These are phyloP conservation scores for Salix udensis DNA, from an alignment of 345 rosid genomes.

Conservation along the genomic window DNA sequence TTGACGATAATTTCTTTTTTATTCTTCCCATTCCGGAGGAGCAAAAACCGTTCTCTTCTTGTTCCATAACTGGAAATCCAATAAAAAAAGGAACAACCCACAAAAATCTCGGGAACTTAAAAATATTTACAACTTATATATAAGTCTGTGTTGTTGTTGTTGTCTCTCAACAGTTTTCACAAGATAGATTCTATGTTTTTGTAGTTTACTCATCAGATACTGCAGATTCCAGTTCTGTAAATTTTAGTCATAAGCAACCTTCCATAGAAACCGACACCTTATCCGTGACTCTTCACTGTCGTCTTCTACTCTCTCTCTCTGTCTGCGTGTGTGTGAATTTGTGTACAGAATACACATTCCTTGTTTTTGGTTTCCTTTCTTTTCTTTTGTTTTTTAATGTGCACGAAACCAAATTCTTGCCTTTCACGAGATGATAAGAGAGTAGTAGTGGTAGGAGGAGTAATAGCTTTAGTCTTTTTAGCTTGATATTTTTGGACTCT, in stretches of 20 bases:
- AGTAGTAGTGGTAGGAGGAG: not conserved
- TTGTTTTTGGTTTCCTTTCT: not conserved
- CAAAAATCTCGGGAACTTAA: not conserved
- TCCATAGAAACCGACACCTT: conserved; percentile 24
- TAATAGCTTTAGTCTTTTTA: not conserved
- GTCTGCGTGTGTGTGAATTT: not conserved
- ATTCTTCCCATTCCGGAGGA: too few relatives aligned
- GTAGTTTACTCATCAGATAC: not conserved
- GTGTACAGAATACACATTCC: not conserved
- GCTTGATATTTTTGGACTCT: not conserved
- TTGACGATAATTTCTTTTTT: too few relatives aligned
- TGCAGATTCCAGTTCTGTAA: not conserved
- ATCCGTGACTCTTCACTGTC: conserved; percentile 51
- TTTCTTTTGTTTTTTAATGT: not conserved
- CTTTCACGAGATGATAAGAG: conserved; percentile 27
- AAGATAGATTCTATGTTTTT: not conserved
- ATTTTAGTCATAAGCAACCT: conserved; percentile 13
- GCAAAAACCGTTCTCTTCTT: too few relatives aligned
- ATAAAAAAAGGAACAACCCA: not conserved
- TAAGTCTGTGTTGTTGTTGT: too few relatives aligned
- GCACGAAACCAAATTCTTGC: conserved; percentile 22
- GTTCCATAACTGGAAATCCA: not conserved
- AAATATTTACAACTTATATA: not conserved
- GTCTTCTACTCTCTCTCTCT: not conserved
- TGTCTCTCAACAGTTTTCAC: not conserved